Percentiles rank a stretch among this genome's conserved stretches.
Evolutionary conservation across 176 grass and related monocot genomes (phyloP).

Genomic region (Puccinellia tenuiflora): DNA sequence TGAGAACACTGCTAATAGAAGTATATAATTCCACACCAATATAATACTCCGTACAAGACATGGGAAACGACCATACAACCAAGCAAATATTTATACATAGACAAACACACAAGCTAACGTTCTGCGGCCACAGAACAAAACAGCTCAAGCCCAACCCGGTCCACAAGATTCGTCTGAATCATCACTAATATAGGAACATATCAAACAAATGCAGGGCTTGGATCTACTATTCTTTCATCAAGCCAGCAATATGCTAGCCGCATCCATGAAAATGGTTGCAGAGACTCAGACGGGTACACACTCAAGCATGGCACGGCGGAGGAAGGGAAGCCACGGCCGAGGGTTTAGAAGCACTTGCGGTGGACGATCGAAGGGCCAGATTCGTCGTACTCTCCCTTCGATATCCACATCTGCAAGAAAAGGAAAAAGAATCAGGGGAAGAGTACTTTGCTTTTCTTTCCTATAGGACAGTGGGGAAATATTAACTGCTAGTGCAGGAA

Average conservation of each 20-base stretch:
- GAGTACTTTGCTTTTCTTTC: neutral
- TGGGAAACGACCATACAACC: neutral
- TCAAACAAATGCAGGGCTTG: neutral
- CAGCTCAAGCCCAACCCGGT: neutral
- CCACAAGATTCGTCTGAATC: neutral
- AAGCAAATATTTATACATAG: slow-evolving; percentile 15
- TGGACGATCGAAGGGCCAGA: slow-evolving; percentile 41
- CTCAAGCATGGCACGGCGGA: neutral
- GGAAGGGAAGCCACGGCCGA: neutral
- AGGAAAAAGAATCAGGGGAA: neutral
- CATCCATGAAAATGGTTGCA: neutral
- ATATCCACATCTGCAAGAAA: slow-evolving; percentile 43
- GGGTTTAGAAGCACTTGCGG: slow-evolving; percentile 39
- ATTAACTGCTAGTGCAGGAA: neutral
- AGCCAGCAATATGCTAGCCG: neutral
- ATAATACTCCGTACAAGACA: neutral
- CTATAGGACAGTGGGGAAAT: neutral
- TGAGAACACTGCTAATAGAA: neutral
- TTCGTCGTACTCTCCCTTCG: slow-evolving; percentile 41
- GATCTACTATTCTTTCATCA: neutral
- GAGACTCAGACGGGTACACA: slow-evolving; percentile 5
- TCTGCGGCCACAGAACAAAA: slow-evolving; percentile 9
- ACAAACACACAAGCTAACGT: neutral
- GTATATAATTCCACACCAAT: neutral
- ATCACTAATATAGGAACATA: neutral